Base-by-base conservation (phyloP, 2,329 filamentous ascomycete species). In the Didymella lethalis region DNA sequence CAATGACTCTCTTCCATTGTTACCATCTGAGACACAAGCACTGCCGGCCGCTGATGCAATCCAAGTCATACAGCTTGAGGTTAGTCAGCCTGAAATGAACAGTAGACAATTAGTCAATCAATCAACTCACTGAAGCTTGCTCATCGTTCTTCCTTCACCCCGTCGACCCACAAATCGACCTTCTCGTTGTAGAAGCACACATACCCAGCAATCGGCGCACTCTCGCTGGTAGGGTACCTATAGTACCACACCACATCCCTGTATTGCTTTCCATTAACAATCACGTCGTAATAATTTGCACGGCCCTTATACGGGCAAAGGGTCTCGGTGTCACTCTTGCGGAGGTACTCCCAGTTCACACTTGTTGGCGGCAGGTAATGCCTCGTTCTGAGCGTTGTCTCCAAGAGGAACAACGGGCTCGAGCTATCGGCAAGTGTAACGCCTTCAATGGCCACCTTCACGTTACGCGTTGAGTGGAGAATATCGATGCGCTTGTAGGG, bases 131-230 rank as follows among this genome's bases (percentile, higher is more conserved):
- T 23, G 3, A 14, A 6, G 12, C 4, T 14, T 4, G 8, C 8
- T 23, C 36, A 63, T 26, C 41, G 45, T 54, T 72, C 48, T 59
- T 78, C 72, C 53, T 77, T 76, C n/a, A 77, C 68, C 0, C 86
- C 86, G 60, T 86, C 85, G 6, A 89, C 63, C 55, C 80, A 77
- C n/a, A 90, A 81, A 59, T 89, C 85, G 1, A 90, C 85, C 74
- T 86, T 87, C 71, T 90, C 88, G 62, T 90, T 88, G 63, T 89
- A 90, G 59, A 90, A 90, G 67, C 86, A 89, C 51, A 88, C 46
- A 46, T 81, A 69, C 2, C 86, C 86, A 1, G 83, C 83, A 59
- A 90, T 78, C 2, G 73, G 75, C 2, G 80, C 82, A 54, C 84
- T 84, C 73, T 90, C 88, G 0, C 78, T 66, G 0, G 83, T 85